Conservation (phyloP, 2,329 filamentous ascomycete genomes). For the Sporothrix dimorphospora region DNA sequence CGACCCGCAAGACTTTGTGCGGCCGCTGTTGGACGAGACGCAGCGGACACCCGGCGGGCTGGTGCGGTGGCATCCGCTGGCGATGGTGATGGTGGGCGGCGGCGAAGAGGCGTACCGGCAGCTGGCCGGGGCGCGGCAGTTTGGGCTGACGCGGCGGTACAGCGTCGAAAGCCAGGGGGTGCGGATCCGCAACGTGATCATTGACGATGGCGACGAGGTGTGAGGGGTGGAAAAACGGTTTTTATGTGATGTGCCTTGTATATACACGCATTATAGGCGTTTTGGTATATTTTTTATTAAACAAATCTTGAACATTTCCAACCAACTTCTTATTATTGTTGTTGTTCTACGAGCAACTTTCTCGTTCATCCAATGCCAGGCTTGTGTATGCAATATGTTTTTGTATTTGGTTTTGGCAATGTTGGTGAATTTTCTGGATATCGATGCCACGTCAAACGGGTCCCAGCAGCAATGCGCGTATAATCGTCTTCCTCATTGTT, state of each 20-base stretch:
- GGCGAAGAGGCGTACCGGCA: conserved; percentile 66
- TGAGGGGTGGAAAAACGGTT: not conserved
- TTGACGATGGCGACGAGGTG: conserved; percentile 47
- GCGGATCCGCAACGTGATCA: conserved; percentile 76
- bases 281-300: conserved; percentile 5
- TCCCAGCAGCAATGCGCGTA: conserved; percentile 1
- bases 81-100: conserved; percentile 81
- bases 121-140: conserved; percentile 63
- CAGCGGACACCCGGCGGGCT: conserved; percentile 74
- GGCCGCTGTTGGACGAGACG: conserved; percentile 73
- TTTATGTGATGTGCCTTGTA: not conserved
- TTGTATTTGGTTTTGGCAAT: conserved; percentile 14
- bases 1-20: conserved; percentile 42
- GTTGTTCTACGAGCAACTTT: not conserved
- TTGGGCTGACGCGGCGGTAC: conserved; percentile 79
- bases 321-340: not conserved
- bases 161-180: conserved; percentile 80
- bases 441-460: not conserved
- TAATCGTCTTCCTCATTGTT: not conserved
- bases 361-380: not conserved
- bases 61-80: conserved; percentile 70
- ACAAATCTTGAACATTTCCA: not conserved
- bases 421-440: not conserved
- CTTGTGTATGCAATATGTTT: not conserved
- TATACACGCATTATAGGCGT: conserved; percentile 10